Evolutionary conservation across 2,329 filamentous ascomycete genomes (phyloP), one percentile per base, ranked within the genome.

Genomic region (Cylindrodendrum hubeiense): DNA sequence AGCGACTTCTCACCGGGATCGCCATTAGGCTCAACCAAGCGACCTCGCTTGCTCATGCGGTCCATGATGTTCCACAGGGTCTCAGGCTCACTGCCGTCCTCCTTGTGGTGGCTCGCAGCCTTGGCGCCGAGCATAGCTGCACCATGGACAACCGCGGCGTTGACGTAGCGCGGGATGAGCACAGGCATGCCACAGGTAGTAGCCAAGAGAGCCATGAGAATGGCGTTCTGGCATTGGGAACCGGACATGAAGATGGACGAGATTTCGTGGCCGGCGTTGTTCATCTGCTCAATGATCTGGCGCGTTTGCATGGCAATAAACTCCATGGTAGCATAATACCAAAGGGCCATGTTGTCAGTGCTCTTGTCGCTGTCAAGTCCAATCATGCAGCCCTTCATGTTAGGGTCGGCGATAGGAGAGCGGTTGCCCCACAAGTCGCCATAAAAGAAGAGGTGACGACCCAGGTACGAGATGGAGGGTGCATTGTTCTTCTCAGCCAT

Each of bases 161-260:
- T 93, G 64, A 98, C 94, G 75, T 99, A 98, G 55, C 92, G 88
- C 1, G 96, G 96, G 60, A 98, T 97, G 39, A 98, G 84, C 21
- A 99, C 95, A 1, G 95, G 95, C 91, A 97, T 95, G 71, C 90
- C 86, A 81, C 95, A 98, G 1, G 92, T 92, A 0, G 95, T 96
- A 15, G 96, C 94, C 73, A 99, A 92, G 17, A 99, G 89, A 63
- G 90, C 87, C 91, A 99, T 97, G 60, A 99, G 86, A 65, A 98
- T 89, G 34, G 91, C 89, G 80, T 99, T 99, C 81, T 98, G 95
- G 84, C 96, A 99, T 80, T 98, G 96, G 12, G 93, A 97, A 66
- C 96, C 96, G 5, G 94, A 97, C 96, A 99, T 98, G 88, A 98
- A 99, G 81, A 99, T 97, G 68, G 92, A 95, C 53, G 87, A 90